Evolutionary conservation across 2,329 filamentous ascomycete genomes (phyloP), one percentile per base, ranked within the genome.

Genomic region (Apiospora koreana): DNA sequence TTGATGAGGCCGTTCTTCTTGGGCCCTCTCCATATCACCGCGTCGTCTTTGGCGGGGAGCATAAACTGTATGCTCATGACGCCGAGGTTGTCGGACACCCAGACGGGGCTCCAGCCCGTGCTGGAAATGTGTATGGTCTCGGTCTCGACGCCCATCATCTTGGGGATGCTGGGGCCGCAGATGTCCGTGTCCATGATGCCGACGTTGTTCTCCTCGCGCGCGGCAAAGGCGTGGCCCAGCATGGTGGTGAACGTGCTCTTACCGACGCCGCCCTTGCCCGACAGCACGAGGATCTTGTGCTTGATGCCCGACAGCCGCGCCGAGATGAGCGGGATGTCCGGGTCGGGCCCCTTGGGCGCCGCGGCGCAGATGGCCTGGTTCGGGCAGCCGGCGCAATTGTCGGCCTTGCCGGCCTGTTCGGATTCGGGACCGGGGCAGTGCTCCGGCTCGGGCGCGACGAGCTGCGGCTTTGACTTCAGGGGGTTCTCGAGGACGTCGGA

Each of bases 1-100:
- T 99, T 99, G 79, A 99, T 98, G 70, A 99, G 83, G 0, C 96
- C 96, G 77, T 98, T 99, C 88, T 99, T 99, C 88, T 99, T 99
- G 2, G 96, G 93, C 0, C 96, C 96, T 67, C 96, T 89, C 96
- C 96, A 99, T 75, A 99, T 99, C 50, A 99, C 92, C 3, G 96
- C 96, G 78, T 97, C 95, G 80, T 99, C 95, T 65, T 93, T 88
- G 77, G 94, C 94, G 0, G 96, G 96, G 64, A 99, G 86, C 94
- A 99, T 97, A 80, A 99, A 99, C 81, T 99, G 96, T 74, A 99
- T 94, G 77, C 93, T 96, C 95, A 99, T 98, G 67, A 97, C 94
- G 1, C 92, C 93, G 3, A 99, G 85, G 76, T 98, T 99, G 76
- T 98, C 96, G 76, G 91, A 89, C 21, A 97, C 95, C 93, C 95